Evolutionary conservation across 2,329 filamentous ascomycete species (phyloP).

Genomic region (Tolypocladium nubicola): DNA sequence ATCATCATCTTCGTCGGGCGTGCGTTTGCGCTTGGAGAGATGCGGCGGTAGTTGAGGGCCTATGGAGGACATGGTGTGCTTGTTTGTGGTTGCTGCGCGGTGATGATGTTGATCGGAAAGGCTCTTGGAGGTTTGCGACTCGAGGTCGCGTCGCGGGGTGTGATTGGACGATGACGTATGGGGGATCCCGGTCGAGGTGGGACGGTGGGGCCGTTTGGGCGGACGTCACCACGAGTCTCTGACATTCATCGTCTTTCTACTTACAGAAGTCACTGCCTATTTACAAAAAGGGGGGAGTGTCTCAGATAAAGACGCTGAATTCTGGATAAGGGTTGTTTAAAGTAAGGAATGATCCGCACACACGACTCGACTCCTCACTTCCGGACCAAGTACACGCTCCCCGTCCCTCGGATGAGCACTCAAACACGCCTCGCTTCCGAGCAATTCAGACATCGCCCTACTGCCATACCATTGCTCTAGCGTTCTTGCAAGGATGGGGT

Average conservation of each 20-base stretch:
- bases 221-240: not conserved
- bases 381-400: too few species aligned
- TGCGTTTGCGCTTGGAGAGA: conserved; percentile 52
- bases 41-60: conserved; percentile 62
- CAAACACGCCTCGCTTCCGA: too few species aligned
- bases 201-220: not conserved
- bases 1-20: conserved; percentile 29
- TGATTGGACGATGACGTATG: not conserved
- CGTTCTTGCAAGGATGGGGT: too few species aligned
- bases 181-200: not conserved
- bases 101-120: not conserved
- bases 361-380: too few species aligned
- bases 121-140: not conserved
- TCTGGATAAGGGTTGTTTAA: too few species aligned
- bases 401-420: too few species aligned
- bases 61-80: conserved; percentile 50
- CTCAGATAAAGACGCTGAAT: too few species aligned
- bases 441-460: too few species aligned
- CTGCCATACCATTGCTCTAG: too few species aligned
- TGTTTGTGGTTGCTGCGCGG: not conserved
- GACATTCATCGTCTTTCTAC: not conserved
- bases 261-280: not conserved
- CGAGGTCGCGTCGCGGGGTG: not conserved
- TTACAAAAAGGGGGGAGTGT: too few species aligned
- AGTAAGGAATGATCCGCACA: too few species aligned